Evolutionary conservation across 305 asterid species (phyloP), one percentile per base, ranked within the genome.

Genomic region (Fraxinus greggii): DNA sequence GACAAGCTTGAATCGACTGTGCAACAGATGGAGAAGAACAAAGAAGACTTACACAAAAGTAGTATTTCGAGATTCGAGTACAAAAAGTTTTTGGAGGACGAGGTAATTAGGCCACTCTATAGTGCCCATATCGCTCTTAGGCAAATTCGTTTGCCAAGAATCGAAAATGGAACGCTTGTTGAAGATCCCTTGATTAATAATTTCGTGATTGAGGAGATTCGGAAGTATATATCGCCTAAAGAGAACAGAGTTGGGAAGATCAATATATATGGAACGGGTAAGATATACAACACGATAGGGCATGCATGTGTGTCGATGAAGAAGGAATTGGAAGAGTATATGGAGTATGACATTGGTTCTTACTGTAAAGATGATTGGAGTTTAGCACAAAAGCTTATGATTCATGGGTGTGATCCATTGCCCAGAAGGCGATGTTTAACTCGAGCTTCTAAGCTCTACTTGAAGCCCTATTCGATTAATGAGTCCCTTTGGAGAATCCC

Each of bases 351-450:
- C 10, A 90, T 93, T 24, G 99, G 98, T 5, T 93, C 98, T 3
- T 93, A 91, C 54, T 95, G 98, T 70, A 95, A 92, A 42, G 98
- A 95, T 36, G 99, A 95, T 80, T 95, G 99, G 97, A 84, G 78
- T 32, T 70, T 89, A 65, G 98, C 91, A 0, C 97, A 93, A 81
- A 91, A 82, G 88, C 97, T 93, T 28, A 92, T 92, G 98, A 77
- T 92, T 51, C 89, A 82, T 6, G 98, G 98, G 40, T 95, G 98
- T 8, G 98, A 95, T 72, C 99, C 98, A 0, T 79, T 95, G 88
- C 98, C 98, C 0, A 72, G 97, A 38, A 85, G 99, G 69, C 83
- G 98, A 1, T 95, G 98, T 80, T 84, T 95, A 84, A 82, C 93
- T 15, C 83, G 93, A 80, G 97, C 97, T 7, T 93, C 98, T 0